These are phyloP conservation scores for Aspergillus transmontanensis DNA, from an alignment of 2,329 filamentous ascomycete species.

Conservation along the genomic window DNA sequence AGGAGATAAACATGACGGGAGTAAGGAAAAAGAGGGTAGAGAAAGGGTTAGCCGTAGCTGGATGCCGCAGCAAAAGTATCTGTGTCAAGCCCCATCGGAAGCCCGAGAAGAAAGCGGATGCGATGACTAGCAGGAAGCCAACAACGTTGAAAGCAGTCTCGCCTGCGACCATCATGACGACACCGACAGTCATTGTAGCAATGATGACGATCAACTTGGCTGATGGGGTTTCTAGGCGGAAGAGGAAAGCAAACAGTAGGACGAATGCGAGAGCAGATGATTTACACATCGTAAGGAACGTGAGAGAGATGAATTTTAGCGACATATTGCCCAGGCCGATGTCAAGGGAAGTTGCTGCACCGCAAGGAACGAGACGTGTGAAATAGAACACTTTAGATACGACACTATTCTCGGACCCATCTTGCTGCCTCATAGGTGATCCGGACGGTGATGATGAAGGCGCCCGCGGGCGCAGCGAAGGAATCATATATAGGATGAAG, in stretches of 20 bases:
- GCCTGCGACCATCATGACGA: constrained; percentile 97
- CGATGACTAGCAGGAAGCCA: constrained; percentile 90
- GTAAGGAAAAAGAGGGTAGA: constrained; percentile 97
- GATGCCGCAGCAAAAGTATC: constrained; percentile 89
- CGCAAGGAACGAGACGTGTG: constrained; percentile 88
- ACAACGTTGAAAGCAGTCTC: constrained; percentile 85
- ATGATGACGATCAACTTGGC: constrained; percentile 86
- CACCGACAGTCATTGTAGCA: constrained; percentile 84
- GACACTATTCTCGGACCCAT: constrained; percentile 52
- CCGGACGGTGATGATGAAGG: constrained; percentile 26
- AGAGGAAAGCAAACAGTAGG: constrained; percentile 90
- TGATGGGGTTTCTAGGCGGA: constrained; percentile 85
- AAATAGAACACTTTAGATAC: constrained; percentile 93
- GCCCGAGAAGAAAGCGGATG: constrained; percentile 90
- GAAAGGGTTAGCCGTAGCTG: constrained; percentile 94
- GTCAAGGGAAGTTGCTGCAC: constrained; percentile 88
- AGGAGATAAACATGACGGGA: constrained; percentile 88
- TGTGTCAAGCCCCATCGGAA: constrained; percentile 99
- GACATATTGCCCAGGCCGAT: constrained; percentile 96
- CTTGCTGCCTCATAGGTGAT: constrained; percentile 47
- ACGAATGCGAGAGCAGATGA: constrained; percentile 95
- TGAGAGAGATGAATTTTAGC: constrained; percentile 92
- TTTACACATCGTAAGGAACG: constrained; percentile 99
- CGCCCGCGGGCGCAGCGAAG: constrained; percentile 72
- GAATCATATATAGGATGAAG: constrained; percentile 78